phyloP scores from a whole-genome alignment of 805 yeast genomes.

The Cyberlindnera veronae region DNA sequence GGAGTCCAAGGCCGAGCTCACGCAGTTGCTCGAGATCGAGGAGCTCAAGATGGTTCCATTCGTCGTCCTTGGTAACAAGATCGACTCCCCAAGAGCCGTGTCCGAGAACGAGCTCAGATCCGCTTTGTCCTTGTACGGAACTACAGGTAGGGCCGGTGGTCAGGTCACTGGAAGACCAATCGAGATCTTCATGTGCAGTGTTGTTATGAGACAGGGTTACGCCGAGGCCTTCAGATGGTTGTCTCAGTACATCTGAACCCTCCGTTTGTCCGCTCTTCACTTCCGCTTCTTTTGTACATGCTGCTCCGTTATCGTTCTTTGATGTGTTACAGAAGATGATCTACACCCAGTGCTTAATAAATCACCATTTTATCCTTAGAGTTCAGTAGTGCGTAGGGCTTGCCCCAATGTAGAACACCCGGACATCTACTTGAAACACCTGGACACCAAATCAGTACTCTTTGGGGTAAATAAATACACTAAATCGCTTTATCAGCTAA shows the following conservation, averaged over 20 bases:
- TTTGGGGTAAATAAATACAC: no score
- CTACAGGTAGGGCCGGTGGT: constrained; percentile 86
- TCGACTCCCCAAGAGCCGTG: constrained; percentile 91
- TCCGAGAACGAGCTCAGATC: constrained; percentile 91
- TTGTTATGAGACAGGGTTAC: constrained; percentile 97
- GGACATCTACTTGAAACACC: no score
- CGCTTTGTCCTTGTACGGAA: constrained; percentile 79
- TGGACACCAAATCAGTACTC: no score
- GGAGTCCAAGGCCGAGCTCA: constrained; percentile 93
- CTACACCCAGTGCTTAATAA: no score
- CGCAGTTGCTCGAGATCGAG: constrained; percentile 87
- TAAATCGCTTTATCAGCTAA: no score
- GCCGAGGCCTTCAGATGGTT: constrained; percentile 99
- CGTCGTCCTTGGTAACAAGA: constrained; percentile 92
- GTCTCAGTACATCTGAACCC: constrained; percentile 75
- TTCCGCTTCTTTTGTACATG: background rate
- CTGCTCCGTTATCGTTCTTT: background rate
- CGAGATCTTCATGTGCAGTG: constrained; percentile 96
- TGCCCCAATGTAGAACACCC: no score
- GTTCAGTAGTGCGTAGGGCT: no score
- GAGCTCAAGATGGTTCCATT: constrained; percentile 90
- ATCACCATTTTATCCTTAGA: no score
- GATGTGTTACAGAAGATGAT: no score
- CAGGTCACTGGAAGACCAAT: constrained; percentile 79
- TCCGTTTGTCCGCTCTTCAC: background rate